These are phyloP conservation scores for Claviceps purpurea DNA, from an alignment of 2,329 filamentous ascomycete species.

Conservation along the genomic window DNA sequence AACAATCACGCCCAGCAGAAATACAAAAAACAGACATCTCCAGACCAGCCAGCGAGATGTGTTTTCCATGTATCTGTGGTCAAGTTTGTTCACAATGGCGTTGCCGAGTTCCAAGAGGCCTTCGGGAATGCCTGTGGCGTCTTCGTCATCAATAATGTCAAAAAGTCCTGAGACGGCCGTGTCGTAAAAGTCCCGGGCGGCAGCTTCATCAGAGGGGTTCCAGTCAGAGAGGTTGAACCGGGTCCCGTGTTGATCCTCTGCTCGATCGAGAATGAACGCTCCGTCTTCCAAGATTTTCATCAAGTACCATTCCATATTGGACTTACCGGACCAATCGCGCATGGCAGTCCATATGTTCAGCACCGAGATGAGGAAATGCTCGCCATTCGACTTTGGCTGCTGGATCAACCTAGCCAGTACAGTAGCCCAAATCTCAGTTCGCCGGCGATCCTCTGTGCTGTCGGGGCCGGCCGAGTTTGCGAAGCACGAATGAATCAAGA, in stretches of 20 bases:
- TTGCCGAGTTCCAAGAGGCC: conserved; percentile 74
- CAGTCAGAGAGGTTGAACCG: conserved; percentile 59
- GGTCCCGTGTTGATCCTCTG: conserved; percentile 63
- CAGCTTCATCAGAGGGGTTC: conserved; percentile 66
- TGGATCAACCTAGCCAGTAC: conserved; percentile 73
- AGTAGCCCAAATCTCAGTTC: conserved; percentile 79
- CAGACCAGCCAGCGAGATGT: conserved; percentile 76
- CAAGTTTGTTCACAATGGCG: conserved; percentile 67
- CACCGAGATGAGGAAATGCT: conserved; percentile 70
- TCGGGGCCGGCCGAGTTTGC: conserved; percentile 73
- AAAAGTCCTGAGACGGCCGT: conserved; percentile 70
- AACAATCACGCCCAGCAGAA: conserved; percentile 69
- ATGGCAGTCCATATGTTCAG: conserved; percentile 79
- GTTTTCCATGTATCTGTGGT: conserved; percentile 55
- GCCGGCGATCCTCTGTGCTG: conserved; percentile 64
- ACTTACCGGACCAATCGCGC: conserved; percentile 79
- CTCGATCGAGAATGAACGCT: conserved; percentile 75
- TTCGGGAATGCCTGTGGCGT: conserved; percentile 72
- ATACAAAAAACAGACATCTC: conserved; percentile 85
- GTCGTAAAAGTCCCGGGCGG: conserved; percentile 80
- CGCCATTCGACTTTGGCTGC: conserved; percentile 60
- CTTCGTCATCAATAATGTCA: conserved; percentile 72
- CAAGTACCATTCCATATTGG: conserved; percentile 84
- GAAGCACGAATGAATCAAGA: conserved; percentile 78
- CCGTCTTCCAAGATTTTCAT: conserved; percentile 92